Percentiles rank a stretch among this genome's conserved stretches.
Evolutionary conservation across 2,329 filamentous ascomycete genomes (phyloP).

Genomic region (Fusarium xyrophilum): DNA sequence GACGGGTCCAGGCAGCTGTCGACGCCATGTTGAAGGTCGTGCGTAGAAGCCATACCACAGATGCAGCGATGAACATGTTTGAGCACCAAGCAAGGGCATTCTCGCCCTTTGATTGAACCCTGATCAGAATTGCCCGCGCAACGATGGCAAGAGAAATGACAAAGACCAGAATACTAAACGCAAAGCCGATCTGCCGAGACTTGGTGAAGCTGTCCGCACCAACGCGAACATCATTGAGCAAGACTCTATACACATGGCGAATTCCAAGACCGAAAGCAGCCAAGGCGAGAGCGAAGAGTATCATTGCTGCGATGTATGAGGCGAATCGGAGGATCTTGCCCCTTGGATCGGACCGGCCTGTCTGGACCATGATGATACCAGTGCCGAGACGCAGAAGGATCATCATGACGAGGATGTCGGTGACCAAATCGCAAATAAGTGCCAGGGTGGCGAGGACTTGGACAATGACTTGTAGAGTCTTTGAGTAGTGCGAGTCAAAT

Average conservation of each 20-base stretch:
- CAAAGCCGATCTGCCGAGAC: constrained; percentile 13
- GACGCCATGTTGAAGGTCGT: constrained; percentile 36
- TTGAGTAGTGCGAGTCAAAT: background rate
- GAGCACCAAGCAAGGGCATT: constrained; percentile 25
- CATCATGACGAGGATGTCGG: constrained; percentile 35
- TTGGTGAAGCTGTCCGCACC: background rate
- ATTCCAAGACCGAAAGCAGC: constrained; percentile 30
- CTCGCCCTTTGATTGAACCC: constrained; percentile 18
- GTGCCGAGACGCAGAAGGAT: constrained; percentile 35
- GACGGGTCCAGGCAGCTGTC: constrained; percentile 8
- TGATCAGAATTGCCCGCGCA: constrained; percentile 34
- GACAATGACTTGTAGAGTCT: background rate
- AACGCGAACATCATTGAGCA: background rate
- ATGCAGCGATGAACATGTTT: constrained; percentile 35
- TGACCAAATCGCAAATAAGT: constrained; percentile 2
- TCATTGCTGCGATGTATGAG: constrained; percentile 16
- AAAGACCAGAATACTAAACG: constrained; percentile 28
- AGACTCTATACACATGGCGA: background rate
- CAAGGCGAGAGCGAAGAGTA: constrained; percentile 29
- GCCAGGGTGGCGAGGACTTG: background rate
- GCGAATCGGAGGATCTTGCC: constrained; percentile 26
- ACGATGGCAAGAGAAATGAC: constrained; percentile 18
- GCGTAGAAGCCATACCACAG: constrained; percentile 39
- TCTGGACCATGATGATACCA: constrained; percentile 30
- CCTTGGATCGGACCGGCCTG: background rate